Evolutionary conservation across 352 stramenopile species (phyloP).

Genomic region (Pythium rishiriense): DNA sequence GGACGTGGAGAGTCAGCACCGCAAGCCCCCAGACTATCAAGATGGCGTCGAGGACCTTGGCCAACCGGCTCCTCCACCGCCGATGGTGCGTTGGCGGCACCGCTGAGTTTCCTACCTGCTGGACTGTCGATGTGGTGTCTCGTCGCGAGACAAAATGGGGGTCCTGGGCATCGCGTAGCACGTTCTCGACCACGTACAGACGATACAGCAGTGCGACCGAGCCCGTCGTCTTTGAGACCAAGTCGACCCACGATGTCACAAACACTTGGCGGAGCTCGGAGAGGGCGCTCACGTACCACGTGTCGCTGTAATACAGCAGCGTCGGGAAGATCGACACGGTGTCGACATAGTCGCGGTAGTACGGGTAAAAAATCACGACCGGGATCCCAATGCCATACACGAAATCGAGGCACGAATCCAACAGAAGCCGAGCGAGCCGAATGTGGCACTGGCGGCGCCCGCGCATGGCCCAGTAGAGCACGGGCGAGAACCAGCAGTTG

Average conservation of each 20-base stretch:
- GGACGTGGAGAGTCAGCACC: conserved; percentile 6
- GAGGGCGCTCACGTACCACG: conserved; percentile 18
- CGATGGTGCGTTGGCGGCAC: neutral
- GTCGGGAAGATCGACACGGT: neutral
- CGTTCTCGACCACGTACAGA: conserved; percentile 7
- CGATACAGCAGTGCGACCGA: conserved; percentile 5
- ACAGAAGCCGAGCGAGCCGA: neutral
- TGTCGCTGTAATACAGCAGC: conserved; percentile 8
- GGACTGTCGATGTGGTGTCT: neutral
- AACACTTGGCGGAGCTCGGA: conserved; percentile 23
- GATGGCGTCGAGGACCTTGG: neutral
- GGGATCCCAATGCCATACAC: conserved; percentile 23
- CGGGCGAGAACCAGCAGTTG: conserved; percentile 32
- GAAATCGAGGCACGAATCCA: conserved; percentile 23
- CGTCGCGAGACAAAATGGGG: neutral
- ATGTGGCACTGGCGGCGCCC: neutral
- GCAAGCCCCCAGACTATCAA: conserved; percentile 11
- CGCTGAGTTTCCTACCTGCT: neutral
- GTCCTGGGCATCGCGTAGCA: neutral
- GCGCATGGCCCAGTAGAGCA: conserved; percentile 18
- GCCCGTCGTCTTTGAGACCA: conserved; percentile 5
- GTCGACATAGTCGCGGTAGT: neutral
- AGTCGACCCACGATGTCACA: conserved; percentile 22
- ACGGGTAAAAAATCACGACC: conserved; percentile 6
- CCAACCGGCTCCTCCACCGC: neutral